Base-by-base conservation (phyloP, 78 protist genomes). In the Diacronema lutheri region DNA sequence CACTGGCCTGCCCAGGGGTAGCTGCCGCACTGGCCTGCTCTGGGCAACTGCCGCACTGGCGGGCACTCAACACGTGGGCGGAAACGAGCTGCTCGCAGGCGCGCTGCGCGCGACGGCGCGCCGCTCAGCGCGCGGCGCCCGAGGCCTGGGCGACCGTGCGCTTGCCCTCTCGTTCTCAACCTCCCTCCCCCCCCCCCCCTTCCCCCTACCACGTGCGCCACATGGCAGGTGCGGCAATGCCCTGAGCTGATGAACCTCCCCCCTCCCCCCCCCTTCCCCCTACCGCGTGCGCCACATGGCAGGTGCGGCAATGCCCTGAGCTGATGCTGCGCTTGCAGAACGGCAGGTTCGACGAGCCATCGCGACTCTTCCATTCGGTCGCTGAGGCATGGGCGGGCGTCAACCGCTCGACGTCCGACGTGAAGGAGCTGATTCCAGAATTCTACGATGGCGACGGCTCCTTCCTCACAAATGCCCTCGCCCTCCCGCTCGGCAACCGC, bases 381-480 rank as follows among this genome's bases (percentile, higher is more conserved):
- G 5, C 26, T 20, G 74, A 21, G 26, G 55, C 84, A 46, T 79
- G 84, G 84, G 6, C 11, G 35, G 9, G 35, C 16, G 66, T 29
- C 35, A n/a, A 26, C 66, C 5, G 12, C 20, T 61, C 66, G 33
- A 3, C n/a, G 20, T 3, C 7, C 33, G 66, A 61, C 33, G 66
- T 61, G 26, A 61, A 61, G 66, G 66, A 78, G 65, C 74, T 81
- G 60, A 60, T 81, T 33, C 86, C 86, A 4, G 35, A 81, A 29
- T 81, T 81, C 29, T 81, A 81, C 61, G 0, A 0, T 14, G 40
- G 41, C 23, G 69, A 60, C 19, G 62, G 71, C 58, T 44, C 61
- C n/a, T 81, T 81, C 60, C 74, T 81, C 31, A 10, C 33, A 35
- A 81, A 81, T 40, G 25, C 66, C 41, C 55, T 0, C 46, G 16